Evolutionary conservation across 371 early-diverging fungal genomes (phyloP).

Genomic region (Circinella umbellata): DNA sequence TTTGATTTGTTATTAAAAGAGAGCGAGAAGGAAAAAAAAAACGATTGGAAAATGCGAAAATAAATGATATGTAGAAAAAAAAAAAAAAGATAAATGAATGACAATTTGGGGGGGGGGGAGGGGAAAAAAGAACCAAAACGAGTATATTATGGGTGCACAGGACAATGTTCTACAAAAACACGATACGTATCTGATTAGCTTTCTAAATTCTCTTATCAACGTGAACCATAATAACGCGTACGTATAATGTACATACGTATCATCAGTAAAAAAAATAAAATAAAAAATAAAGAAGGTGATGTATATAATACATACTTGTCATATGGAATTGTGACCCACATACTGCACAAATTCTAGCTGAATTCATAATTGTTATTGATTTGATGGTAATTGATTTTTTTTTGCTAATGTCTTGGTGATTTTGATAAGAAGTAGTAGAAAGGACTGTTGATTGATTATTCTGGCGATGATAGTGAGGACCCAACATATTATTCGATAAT

Average conservation of each 20-base stretch:
- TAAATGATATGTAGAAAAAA: no score
- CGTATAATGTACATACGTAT: no score
- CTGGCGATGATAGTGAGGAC: neutral
- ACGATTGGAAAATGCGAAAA: no score
- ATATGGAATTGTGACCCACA: slow-evolving; percentile 42
- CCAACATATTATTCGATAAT: neutral
- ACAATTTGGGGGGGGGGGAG: neutral
- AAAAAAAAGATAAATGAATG: no score
- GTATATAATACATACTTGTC: slow-evolving; percentile 31
- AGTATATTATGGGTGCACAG: slow-evolving; percentile 31
- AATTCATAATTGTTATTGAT: neutral
- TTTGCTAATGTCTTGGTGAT: neutral
- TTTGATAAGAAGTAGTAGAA: neutral
- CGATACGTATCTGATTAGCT: neutral
- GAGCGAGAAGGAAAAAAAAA: no score
- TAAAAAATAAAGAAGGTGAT: neutral
- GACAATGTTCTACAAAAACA: slow-evolving; percentile 35
- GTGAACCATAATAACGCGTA: no score
- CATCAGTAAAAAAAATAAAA: no score
- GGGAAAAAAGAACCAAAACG: neutral
- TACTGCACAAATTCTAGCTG: slow-evolving; percentile 27
- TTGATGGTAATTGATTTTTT: neutral
- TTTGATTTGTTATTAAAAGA: no score
- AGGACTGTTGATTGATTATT: neutral
- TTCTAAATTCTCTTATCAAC: no score